Evolutionary conservation across 306 rosid species (phyloP), one percentile per base, ranked within the genome.

Genomic region (Hippophae gyantsensis): DNA sequence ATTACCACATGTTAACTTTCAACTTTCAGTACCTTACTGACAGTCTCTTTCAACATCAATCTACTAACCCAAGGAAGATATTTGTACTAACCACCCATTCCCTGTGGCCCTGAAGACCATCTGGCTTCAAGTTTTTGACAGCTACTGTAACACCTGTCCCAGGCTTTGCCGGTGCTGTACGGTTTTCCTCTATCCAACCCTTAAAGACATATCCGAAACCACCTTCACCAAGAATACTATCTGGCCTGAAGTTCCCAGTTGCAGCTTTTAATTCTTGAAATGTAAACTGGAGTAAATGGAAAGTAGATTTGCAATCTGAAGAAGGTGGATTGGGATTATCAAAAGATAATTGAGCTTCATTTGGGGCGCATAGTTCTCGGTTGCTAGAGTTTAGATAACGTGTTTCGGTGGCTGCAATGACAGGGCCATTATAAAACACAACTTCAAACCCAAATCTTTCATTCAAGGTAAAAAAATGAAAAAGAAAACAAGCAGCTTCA

Each of bases 71-170:
- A 83, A 84, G 69, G 81, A 76, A 81, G 74, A 86, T 78, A 82
- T 75, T 72, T 32, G 69, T 82, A 90, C 95, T 90, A 82, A 90
- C 97, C 95, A 87, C 84, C 97, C 97, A 90, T 85, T 90, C 97
- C 83, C 97, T 87, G 71, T 90, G 97, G 71, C 97, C 97, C 62
- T 90, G 97, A 57, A 90, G 97, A 52, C 94, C 97, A 69, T 90
- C 97, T 43, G 87, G 90, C 74, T 90, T 90, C 76, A 90, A 81
- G 83, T 89, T 90, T 81, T 90, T 90, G 54, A 90, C 94, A 57
- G 97, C 97, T 57, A 90, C 97, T 0, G 97, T 87, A 72, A 90
- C 44, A 50, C 97, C 97, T 3, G 97, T 79, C 13, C 97, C 97
- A 0, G 97, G 97, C 65, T 87, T 90, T 1, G 97, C 95, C 3